Base-by-base conservation (phyloP, 2,329 filamentous ascomycete species). In the Harringtonia lauricola region DNA sequence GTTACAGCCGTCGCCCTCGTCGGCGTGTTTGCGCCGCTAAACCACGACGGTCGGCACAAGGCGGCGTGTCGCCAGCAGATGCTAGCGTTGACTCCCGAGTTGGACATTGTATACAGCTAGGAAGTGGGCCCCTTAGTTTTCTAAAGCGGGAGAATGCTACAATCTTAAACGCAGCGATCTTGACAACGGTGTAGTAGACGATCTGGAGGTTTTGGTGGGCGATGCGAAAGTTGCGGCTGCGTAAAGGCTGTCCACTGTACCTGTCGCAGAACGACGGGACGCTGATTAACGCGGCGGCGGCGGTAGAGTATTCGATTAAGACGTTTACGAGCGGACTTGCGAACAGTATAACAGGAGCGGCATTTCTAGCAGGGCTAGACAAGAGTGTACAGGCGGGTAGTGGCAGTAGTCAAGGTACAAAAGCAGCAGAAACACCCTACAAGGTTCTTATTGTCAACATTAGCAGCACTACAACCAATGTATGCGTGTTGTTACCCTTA, bases 191-290 rank as follows among this genome's bases (percentile, higher is more conserved):
- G 0, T 64, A 67, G 15, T 64, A 65, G 49, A 80, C 75, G 0
- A 78, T 80, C 47, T 61, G 60, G 10, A 68, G 69, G 1, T 81
- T 82, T 49, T 63, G 70, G 21, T 60, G 64, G 31, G 70, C 76
- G 1, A 66, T 80, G 36, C 57, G 58, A 34, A 61, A 63, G 2
- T 57, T 81, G 3, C 64, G 67, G 0, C 56, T 79, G 1, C 51
- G n/a, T n/a, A n/a, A n/a, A n/a, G n/a, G 54, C 1, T 79, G 74
- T 36, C 72, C 72, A 0, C 64, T 79, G 0, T 81, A 77, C 47
- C 63, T 83, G 33, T 78, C 76, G 0, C 71, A 80, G 51, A 82
- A 82, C 39, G 77, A 81, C 49, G 77, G 79, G 2, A 81, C 76
- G 0, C 63, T 82, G 3, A 59, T 78, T 8, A 67, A 71, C 7